A percentile compares a stretch with the other conserved stretches of the same genome.
Conservation (phyloP, 202 grass and related monocot species). For the Bolboschoenoplectus hybrid region DNA sequence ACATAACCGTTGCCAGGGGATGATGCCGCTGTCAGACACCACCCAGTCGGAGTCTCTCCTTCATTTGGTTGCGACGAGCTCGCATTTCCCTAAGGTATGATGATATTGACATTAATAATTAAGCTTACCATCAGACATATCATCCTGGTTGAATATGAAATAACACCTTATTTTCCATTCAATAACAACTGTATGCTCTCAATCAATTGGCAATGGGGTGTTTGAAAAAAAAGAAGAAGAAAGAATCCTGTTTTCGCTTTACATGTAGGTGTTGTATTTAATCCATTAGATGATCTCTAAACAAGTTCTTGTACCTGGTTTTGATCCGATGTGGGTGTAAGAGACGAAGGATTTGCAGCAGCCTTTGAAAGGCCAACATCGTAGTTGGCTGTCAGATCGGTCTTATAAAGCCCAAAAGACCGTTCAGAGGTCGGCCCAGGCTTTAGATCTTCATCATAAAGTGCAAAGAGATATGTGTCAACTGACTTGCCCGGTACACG, state of each 20-base stretch:
- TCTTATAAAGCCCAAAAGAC: conserved; percentile 80
- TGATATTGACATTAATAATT: conserved; percentile 10
- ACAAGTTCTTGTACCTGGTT: conserved; percentile 42
- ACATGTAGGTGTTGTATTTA: conserved; percentile 3
- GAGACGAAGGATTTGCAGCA: conserved; percentile 30
- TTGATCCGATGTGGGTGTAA: conserved; percentile 35
- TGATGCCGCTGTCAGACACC: conserved; percentile 53
- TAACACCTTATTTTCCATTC: not conserved
- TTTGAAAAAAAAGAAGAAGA: not conserved
- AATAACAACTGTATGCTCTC: not conserved
- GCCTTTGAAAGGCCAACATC: conserved; percentile 60
- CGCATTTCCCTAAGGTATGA: conserved; percentile 31
- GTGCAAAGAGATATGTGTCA: conserved; percentile 90
- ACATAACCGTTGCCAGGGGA: conserved; percentile 53
- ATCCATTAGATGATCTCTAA: not conserved
- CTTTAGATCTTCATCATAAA: conserved; percentile 99
- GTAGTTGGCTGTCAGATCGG: conserved; percentile 79
- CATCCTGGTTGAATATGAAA: not conserved
- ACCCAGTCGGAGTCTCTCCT: conserved; percentile 45
- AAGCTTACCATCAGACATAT: conserved; percentile 13
- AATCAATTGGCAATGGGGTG: not conserved
- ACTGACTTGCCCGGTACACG: conserved; percentile 77
- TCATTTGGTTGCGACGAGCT: conserved; percentile 39
- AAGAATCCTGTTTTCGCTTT: not conserved
- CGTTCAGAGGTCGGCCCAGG: conserved; percentile 71